Conservation (phyloP, 768 basidiomycete species). For the Termitomyces sp. region DNA sequence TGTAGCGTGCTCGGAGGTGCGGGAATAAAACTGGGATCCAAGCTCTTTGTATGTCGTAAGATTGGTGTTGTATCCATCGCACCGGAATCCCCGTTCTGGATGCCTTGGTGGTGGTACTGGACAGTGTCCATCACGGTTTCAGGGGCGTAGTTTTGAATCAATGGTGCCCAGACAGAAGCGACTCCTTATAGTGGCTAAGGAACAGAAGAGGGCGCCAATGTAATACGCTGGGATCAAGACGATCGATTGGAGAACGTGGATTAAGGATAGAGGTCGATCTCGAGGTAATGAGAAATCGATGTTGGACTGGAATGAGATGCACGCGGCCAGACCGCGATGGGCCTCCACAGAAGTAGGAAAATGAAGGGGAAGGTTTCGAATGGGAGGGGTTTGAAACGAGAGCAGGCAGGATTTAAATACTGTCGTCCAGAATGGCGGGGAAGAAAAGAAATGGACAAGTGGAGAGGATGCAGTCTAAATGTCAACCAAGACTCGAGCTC, state of each 20-base stretch:
- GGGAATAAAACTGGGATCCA: constrained; percentile 22
- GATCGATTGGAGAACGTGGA: constrained; percentile 23
- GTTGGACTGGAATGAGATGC: constrained; percentile 14
- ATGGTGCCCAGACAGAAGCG: constrained; percentile 5
- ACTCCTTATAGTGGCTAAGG: constrained; percentile 11
- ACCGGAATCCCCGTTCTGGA: constrained; percentile 23
- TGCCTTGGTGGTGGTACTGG: constrained; percentile 33
- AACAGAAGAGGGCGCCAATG: constrained; percentile 13
- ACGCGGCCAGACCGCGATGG: constrained; percentile 13
- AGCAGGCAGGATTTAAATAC: constrained; percentile 2
- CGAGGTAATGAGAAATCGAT: constrained; percentile 14
- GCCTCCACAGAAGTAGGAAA: constrained; percentile 8
- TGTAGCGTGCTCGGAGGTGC: constrained; percentile 16
- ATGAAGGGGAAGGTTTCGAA: constrained; percentile 10
- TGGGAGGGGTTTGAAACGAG: not conserved
- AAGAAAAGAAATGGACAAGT: constrained; percentile 5
- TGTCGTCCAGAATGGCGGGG: not conserved
- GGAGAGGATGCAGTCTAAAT: constrained; percentile 14
- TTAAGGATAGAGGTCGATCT: constrained; percentile 17
- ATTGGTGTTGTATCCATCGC: constrained; percentile 37
- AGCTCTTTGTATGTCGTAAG: constrained; percentile 23
- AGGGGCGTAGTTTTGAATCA: constrained; percentile 7
- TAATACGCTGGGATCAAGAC: constrained; percentile 18
- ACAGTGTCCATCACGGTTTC: constrained; percentile 21
- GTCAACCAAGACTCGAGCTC: constrained; percentile 2